Evolutionary conservation across 768 basidiomycete genomes (phyloP).

Genomic region (Suillus subalutaceus): DNA sequence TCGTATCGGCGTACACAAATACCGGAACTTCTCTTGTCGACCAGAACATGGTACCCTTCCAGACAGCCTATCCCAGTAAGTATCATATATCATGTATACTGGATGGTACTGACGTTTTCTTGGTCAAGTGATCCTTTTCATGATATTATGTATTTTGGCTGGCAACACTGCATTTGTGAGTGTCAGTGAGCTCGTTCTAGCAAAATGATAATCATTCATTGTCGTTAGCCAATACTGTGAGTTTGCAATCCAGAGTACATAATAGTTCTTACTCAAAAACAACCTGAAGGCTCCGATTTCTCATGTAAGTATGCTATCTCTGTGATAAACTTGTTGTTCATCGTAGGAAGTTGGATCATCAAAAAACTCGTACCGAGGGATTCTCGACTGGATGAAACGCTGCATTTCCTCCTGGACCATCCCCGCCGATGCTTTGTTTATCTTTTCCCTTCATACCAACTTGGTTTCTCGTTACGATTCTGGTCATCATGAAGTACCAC

Average conservation of each 20-base stretch:
- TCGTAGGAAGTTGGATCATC: constrained; percentile 64
- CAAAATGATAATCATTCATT: background rate
- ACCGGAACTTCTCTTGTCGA: constrained; percentile 88
- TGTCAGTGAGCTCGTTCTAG: constrained; percentile 23
- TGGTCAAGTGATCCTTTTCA: constrained; percentile 55
- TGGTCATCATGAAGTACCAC: constrained; percentile 69
- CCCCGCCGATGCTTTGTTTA: constrained; percentile 91
- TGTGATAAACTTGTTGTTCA: constrained; percentile 9
- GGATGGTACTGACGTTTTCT: background rate
- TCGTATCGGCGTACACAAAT: constrained; percentile 86
- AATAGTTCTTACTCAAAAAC: background rate
- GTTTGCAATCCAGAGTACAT: constrained; percentile 32
- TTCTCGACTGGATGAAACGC: constrained; percentile 73
- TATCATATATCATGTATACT: background rate
- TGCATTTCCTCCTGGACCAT: constrained; percentile 93
- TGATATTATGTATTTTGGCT: constrained; percentile 79
- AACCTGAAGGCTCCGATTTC: constrained; percentile 66
- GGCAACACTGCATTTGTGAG: constrained; percentile 94
- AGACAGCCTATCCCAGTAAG: constrained; percentile 67
- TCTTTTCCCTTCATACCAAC: constrained; percentile 94
- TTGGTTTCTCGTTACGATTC: constrained; percentile 79
- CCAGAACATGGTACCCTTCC: constrained; percentile 90
- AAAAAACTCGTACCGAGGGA: constrained; percentile 58
- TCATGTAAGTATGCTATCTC: constrained; percentile 60
- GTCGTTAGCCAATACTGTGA: constrained; percentile 79